Evolutionary conservation across 2,329 filamentous ascomycete genomes (phyloP), one percentile per base, ranked within the genome.

Genomic region (Verticillium nubilum): DNA sequence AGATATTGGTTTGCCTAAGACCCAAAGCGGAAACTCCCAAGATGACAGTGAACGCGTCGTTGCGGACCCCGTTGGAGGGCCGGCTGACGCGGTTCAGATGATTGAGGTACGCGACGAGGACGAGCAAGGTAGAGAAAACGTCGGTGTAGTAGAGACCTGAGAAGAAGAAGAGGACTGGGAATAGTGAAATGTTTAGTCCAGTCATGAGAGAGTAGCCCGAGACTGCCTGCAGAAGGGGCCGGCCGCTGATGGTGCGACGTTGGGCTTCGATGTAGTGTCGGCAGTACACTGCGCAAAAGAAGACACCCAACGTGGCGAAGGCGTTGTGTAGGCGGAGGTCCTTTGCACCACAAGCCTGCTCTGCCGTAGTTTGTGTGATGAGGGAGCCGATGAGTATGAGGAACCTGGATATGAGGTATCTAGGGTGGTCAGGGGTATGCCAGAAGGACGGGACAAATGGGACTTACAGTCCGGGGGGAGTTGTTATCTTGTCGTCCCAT

Each of bases 401-500:
- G 50, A 27, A 78, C 70, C 61, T 63, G 0, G 80, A 81, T 5
- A 82, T 63, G 17, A 79, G 64, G 61, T 84, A 84, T 6, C 80
- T 83, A 56, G 23, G 56, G 12, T 27, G 50, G 23, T 27, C 17
- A 53, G 25, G 17, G 25, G 5, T 25, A 13, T 13, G 25, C 15
- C 17, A 15, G 7, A 4, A 2, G 25, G 2, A 12, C 10, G 4
- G 6, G 12, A 13, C 3, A 15, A 27, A 25, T 23, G 15, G 19
- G 23, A 67, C 79, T 71, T 79, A 92, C 77, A 99, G 77, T 33
- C 93, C 95, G 0, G 95, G 94, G 0, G 95, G 95, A 1, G 95
- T 99, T 0, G 95, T 99, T 70, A 99, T 95, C 72, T 98, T 99
- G 61, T 94, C 89, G 73, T 99, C 93, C 95, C 95, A 99, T 59